Evolutionary conservation across 2,329 filamentous ascomycete genomes (phyloP).

Genomic region (Torrubiella hemipterigena): DNA sequence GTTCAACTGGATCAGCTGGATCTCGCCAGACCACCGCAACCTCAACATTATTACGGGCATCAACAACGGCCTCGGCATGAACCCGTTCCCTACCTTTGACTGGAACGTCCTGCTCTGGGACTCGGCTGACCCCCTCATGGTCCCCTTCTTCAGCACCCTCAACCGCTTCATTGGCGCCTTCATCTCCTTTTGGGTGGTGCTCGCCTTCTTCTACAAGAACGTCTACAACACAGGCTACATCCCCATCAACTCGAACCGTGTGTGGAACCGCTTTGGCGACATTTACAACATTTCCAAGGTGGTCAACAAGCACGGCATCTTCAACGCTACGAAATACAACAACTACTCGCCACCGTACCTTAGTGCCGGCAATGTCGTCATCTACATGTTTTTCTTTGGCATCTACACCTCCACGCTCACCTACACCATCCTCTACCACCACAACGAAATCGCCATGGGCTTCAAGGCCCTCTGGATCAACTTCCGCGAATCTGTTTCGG

Average conservation of each 20-base stretch:
- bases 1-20: conserved; percentile 48
- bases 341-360: conserved; percentile 40
- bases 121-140: conserved; percentile 31
- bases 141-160: conserved; percentile 45
- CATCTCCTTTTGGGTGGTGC: conserved; percentile 39
- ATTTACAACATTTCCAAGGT: conserved; percentile 33
- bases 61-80: conserved; percentile 31
- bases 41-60: conserved; percentile 30
- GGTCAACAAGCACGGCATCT: conserved; percentile 29
- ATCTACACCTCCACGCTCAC: conserved; percentile 40
- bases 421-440: conserved; percentile 39
- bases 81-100: conserved; percentile 33
- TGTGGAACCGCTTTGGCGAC: conserved; percentile 35
- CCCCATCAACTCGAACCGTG: conserved; percentile 38
- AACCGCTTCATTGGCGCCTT: conserved; percentile 50
- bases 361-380: conserved; percentile 33
- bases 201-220: conserved; percentile 47
- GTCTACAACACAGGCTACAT: conserved; percentile 44
- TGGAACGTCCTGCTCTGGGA: conserved; percentile 34
- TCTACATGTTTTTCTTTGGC: conserved; percentile 45
- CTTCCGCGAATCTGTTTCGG: conserved; percentile 30
- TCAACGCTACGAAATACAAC: conserved; percentile 32
- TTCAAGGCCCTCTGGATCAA: conserved; percentile 34
- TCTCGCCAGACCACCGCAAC: conserved; percentile 31
- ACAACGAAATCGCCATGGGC: conserved; percentile 35